Percentiles rank a stretch among this genome's conserved stretches.
These are phyloP conservation scores for Cymodocea nodosa DNA, from an alignment of 116 monocot genomes.

Conservation along the genomic window DNA sequence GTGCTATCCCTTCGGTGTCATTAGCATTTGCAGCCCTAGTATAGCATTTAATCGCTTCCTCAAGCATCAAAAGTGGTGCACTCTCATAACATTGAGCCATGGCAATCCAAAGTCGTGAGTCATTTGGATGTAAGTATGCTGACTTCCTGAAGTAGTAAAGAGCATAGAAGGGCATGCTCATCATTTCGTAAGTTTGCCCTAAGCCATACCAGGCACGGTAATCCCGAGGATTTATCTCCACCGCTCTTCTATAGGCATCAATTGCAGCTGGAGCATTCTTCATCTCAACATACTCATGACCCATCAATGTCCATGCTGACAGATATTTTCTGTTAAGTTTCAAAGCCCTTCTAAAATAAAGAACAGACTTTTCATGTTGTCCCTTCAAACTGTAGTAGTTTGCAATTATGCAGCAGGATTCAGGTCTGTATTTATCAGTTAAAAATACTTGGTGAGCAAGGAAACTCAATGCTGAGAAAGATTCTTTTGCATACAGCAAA, in stretches of 20 bases:
- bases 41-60: slow-evolving; percentile 89
- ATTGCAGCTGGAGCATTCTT: slow-evolving; percentile 98
- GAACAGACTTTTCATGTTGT: slow-evolving; percentile 87
- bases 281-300: slow-evolving; percentile 97
- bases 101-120: slow-evolving; percentile 74
- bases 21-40: slow-evolving; percentile 48
- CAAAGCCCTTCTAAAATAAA: slow-evolving; percentile 83
- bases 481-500: slow-evolving; percentile 78
- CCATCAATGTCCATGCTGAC: slow-evolving; percentile 92
- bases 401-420: slow-evolving; percentile 90
- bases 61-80: slow-evolving; percentile 62
- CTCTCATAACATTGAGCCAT: slow-evolving; percentile 92
- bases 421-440: slow-evolving; percentile 86
- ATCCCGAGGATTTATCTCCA: slow-evolving; percentile 87
- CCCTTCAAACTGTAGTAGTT: slow-evolving; percentile 97
- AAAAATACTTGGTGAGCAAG: slow-evolving; percentile 90
- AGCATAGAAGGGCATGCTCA: slow-evolving; percentile 88
- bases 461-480: slow-evolving; percentile 50
- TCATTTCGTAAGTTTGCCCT: slow-evolving; percentile 91
- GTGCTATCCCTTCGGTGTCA: slow-evolving; percentile 78
- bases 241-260: slow-evolving; percentile 80
- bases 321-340: slow-evolving; percentile 81
- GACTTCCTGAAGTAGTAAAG: slow-evolving; percentile 77
- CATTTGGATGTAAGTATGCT: slow-evolving; percentile 65
- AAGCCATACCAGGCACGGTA: slow-evolving; percentile 94